phyloP scores from a whole-genome alignment of 176 grass and related monocot species.

The Coix lacrymajobi region DNA sequence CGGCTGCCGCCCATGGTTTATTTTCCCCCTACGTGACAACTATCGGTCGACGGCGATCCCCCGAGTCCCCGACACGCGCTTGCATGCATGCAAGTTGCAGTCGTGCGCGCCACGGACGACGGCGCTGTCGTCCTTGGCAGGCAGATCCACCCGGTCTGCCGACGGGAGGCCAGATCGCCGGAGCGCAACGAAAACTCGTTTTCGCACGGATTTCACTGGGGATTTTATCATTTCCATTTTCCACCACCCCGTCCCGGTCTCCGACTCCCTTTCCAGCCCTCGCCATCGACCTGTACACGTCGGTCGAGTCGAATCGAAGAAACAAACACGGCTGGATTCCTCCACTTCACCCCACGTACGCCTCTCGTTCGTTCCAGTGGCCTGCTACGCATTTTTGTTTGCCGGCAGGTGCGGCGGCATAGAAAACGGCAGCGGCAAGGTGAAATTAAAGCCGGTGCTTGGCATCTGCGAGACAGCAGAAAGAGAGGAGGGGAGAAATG shows the following conservation, averaged over 20 bases:
- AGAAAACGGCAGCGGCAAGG: not conserved
- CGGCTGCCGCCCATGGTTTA: not conserved
- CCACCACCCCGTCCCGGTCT: not conserved
- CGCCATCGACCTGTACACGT: not conserved
- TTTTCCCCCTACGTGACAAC: not conserved
- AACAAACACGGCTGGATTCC: not conserved
- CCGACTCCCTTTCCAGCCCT: not conserved
- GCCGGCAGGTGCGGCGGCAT: slow-evolving; percentile 15
- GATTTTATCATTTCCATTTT: not conserved
- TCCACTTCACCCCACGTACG: too few species aligned
- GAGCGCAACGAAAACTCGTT: not conserved
- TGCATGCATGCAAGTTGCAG: not conserved
- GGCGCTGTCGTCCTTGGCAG: not conserved
- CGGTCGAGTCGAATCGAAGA: too few species aligned
- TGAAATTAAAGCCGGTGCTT: not conserved
- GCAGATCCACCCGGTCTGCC: not conserved
- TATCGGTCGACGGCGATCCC: not conserved
- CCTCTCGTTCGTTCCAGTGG: not conserved
- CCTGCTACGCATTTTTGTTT: not conserved
- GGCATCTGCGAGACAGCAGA: not conserved
- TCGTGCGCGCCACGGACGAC: not conserved
- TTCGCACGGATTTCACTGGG: not conserved
- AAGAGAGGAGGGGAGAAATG: not conserved
- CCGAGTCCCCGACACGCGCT: not conserved
- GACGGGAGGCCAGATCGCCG: slow-evolving; percentile 11